A percentile compares a stretch with the other conserved stretches of the same genome.
Conservation (phyloP, 2,329 filamentous ascomycete genomes). For the Aureobasidium vineae region DNA sequence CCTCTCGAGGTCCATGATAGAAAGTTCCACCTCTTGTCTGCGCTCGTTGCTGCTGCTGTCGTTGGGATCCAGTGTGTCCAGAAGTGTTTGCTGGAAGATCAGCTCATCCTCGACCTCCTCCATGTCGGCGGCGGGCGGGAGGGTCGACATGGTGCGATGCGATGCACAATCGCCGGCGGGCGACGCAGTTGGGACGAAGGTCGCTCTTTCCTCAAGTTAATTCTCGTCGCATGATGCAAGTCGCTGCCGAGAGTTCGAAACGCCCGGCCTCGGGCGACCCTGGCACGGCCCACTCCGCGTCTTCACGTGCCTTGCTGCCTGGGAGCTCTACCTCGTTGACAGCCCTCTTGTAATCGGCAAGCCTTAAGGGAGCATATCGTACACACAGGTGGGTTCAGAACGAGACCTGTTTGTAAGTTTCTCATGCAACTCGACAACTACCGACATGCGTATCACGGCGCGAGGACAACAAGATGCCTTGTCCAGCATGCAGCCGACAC, state of each 20-base stretch:
- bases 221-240: slow-evolving; percentile 16
- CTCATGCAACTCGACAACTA: background rate
- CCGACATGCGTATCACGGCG: background rate
- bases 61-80: slow-evolving; percentile 36
- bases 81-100: slow-evolving; percentile 35
- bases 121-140: slow-evolving; percentile 24
- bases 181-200: background rate
- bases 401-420: background rate
- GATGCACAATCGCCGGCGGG: background rate
- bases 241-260: background rate
- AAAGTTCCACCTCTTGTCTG: slow-evolving; percentile 31
- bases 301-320: slow-evolving; percentile 2
- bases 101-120: slow-evolving; percentile 40
- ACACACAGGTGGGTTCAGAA: background rate
- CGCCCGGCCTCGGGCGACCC: slow-evolving; percentile 7
- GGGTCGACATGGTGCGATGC: slow-evolving; percentile 31
- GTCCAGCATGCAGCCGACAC: slow-evolving; percentile 4
- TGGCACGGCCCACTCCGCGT: background rate
- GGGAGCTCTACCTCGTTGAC: background rate
- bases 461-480: background rate
- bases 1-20: slow-evolving; percentile 31
- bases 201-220: slow-evolving; percentile 20
- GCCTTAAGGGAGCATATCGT: background rate
- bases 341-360: background rate
- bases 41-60: slow-evolving; percentile 33